Percentiles rank a stretch among this genome's conserved stretches.
phyloP scores from a whole-genome alignment of 345 rosid species.

The Eucalyptus victrix region DNA sequence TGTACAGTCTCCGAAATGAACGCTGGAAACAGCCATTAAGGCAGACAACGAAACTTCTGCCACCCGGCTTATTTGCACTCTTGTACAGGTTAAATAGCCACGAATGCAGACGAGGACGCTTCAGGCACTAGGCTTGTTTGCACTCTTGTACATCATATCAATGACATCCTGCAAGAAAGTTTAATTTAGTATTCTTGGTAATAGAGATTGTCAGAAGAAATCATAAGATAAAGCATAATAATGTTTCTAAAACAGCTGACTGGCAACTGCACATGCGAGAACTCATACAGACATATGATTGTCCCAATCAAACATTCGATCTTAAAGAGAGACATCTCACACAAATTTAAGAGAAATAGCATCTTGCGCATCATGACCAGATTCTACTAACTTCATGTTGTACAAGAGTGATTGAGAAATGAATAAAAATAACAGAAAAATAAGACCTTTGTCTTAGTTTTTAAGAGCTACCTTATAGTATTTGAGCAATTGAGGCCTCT shows the following conservation, averaged over 20 bases:
- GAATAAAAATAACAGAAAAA: not conserved
- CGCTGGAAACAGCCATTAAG: not conserved
- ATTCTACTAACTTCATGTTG: not conserved
- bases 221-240: not conserved
- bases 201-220: not conserved
- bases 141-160: slow-evolving; percentile 58
- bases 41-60: not conserved
- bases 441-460: not conserved
- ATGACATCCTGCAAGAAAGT: slow-evolving; percentile 34
- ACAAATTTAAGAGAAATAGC: not conserved
- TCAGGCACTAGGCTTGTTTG: slow-evolving; percentile 21
- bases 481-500: slow-evolving; percentile 83
- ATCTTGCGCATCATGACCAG: not conserved
- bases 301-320: not conserved
- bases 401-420: not conserved
- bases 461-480: slow-evolving; percentile 51
- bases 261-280: not conserved
- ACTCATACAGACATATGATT: not conserved
- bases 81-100: not conserved
- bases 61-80: not conserved
- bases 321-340: not conserved
- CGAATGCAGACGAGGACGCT: not conserved
- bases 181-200: not conserved
- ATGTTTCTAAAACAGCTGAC: not conserved
- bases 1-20: not conserved